Evolutionary conservation across 2,329 filamentous ascomycete species (phyloP).

Genomic region (Alternaria panax): DNA sequence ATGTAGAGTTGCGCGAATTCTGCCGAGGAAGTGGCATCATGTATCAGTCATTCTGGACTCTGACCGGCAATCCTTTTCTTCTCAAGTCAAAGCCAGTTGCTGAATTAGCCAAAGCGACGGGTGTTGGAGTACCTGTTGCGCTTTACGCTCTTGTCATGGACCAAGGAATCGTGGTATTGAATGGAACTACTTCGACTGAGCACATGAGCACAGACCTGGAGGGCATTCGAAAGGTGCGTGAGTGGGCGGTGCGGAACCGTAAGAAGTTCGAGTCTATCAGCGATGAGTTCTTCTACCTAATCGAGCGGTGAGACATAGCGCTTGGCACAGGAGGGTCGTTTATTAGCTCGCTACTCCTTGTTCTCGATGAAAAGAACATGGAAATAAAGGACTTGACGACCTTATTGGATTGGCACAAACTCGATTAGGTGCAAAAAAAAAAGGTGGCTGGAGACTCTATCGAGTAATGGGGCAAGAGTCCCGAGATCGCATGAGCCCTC

Average conservation of each 20-base stretch:
- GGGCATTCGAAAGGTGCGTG: slow-evolving; percentile 51
- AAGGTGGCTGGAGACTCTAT: background rate
- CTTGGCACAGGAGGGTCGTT: background rate
- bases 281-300: slow-evolving; percentile 26
- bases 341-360: background rate
- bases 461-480: background rate
- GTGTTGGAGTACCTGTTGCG: slow-evolving; percentile 57
- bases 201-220: slow-evolving; percentile 63
- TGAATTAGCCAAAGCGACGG: slow-evolving; percentile 55
- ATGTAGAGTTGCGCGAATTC: slow-evolving; percentile 65
- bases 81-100: slow-evolving; percentile 58
- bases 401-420: background rate
- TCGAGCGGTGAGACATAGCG: background rate
- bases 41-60: slow-evolving; percentile 69
- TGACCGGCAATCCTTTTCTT: slow-evolving; percentile 65
- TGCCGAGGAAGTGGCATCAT: slow-evolving; percentile 61
- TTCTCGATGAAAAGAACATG: background rate
- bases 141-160: slow-evolving; percentile 65
- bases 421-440: background rate
- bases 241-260: slow-evolving; percentile 56
- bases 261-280: slow-evolving; percentile 56
- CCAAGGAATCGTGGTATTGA: slow-evolving; percentile 60
- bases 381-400: too few relatives aligned
- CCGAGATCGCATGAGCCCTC: background rate
- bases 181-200: slow-evolving; percentile 62